Base-by-base conservation (phyloP, 441 rosid genomes). In the Manihot esculenta region DNA sequence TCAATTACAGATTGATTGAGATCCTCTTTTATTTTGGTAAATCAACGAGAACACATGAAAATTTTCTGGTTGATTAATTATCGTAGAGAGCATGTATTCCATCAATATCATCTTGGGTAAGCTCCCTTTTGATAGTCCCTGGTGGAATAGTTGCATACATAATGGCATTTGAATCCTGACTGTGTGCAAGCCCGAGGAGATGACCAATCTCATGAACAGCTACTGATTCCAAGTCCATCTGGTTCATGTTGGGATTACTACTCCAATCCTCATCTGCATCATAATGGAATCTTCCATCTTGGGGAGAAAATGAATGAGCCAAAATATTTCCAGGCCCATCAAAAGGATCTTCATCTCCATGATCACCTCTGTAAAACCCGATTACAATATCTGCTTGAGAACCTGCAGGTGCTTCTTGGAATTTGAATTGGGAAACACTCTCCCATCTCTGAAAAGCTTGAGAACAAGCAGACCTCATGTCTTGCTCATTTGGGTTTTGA, bases 181-280 rank as follows among this genome's bases (percentile, higher is more conserved):
- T 73, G 23, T 73, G 76, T 1, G 10, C 48, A 7, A 73, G 76
- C n/a, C 76, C 76, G 9, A 73, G 66, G 1, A 73, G 42, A 59
- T 73, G 76, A 6, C 76, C 76, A 0, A 66, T 73, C 58, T 73
- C 76, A 58, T 73, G 76, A 4, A 73, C 4, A 0, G 71, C 76
- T 0, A 73, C 62, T 2, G 67, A 44, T 53, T 73, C 67, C 60
- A 57, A 41, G 71, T 73, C 76, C 10, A 6, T 2, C 48, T 56
- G 42, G 23, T 10, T 24, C 10, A 21, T 15, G 3, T 0, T 1
- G 3, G 42, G 56, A 24, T 38, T 49, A 0, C 33, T 41, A 1
- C 33, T 23, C 76, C 76, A 73, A 0, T 0, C 11, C 35, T 73
- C 71, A 18, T 73, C 72, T 3, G 44, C 76, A 41, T 73, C 71